Evolutionary conservation across 2,329 filamentous ascomycete species (phyloP).

Genomic region (Fusarium goolgardi): DNA sequence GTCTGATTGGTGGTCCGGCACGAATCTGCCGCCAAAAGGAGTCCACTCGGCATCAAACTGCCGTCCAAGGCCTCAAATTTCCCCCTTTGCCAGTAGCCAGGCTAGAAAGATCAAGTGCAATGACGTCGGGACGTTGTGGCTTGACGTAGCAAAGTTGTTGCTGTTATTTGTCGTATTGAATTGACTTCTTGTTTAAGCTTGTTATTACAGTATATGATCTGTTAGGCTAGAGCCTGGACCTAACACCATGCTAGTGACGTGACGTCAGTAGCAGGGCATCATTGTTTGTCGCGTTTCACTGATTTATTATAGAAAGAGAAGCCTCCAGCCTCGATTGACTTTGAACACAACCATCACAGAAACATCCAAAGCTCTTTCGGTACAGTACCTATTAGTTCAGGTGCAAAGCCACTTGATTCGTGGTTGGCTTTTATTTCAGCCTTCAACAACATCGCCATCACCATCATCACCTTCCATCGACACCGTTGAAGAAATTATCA

Average conservation of each 20-base stretch:
- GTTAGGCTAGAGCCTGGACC: background rate
- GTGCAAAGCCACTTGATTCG: background rate
- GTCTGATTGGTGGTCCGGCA: slow-evolving; percentile 32
- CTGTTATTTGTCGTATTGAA: slow-evolving; percentile 2
- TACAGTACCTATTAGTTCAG: background rate
- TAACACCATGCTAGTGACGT: slow-evolving; percentile 23
- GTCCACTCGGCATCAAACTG: slow-evolving; percentile 38
- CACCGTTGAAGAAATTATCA: background rate
- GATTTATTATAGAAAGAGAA: slow-evolving; percentile 35
- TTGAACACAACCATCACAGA: background rate
- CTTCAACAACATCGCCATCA: background rate
- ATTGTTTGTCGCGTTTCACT: slow-evolving; percentile 1
- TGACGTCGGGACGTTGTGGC: slow-evolving; percentile 34
- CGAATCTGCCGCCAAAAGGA: slow-evolving; percentile 28
- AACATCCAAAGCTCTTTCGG: slow-evolving; percentile 13
- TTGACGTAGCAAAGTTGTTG: slow-evolving; percentile 19
- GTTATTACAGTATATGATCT: slow-evolving; percentile 1
- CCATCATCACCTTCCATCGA: background rate
- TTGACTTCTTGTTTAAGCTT: slow-evolving; percentile 2
- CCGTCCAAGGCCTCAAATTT: slow-evolving; percentile 23
- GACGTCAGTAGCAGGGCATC: slow-evolving; percentile 29
- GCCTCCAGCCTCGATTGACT: slow-evolving; percentile 4
- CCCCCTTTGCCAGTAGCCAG: background rate
- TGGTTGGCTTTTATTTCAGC: slow-evolving; percentile 3
- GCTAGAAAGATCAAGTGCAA: slow-evolving; percentile 6